Percentiles rank a stretch among this genome's conserved stretches.
These are phyloP conservation scores for Santalum album DNA, from an alignment of 164 flowering plant genomes.

Conservation along the genomic window DNA sequence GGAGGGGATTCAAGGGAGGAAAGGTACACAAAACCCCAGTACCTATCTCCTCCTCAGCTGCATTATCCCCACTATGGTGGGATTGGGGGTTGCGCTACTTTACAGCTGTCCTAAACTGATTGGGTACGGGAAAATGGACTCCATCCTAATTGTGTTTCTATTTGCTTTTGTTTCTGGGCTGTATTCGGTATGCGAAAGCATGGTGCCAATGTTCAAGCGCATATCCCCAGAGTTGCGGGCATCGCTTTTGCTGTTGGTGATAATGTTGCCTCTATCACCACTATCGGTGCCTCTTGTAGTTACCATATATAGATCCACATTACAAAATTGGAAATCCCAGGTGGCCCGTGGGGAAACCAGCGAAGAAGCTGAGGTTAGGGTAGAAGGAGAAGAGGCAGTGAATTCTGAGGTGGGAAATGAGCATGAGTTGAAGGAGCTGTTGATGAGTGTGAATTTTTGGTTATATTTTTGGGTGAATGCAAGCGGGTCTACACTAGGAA, in stretches of 20 bases:
- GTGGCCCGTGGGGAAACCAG: neutral
- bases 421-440: neutral
- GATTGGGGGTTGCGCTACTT: neutral
- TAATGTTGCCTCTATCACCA: neutral
- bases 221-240: neutral
- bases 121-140: neutral
- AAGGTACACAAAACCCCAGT: constrained; percentile 1
- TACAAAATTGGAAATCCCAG: neutral
- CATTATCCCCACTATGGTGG: neutral
- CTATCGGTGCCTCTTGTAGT: neutral
- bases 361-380: no score
- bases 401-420: neutral
- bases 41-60: neutral
- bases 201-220: neutral
- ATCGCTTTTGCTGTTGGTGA: neutral
- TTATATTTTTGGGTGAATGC: neutral
- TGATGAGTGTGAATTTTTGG: neutral
- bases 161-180: neutral
- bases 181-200: neutral
- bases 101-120: neutral
- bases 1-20: constrained; percentile 1
- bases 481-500: neutral
- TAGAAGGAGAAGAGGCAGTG: neutral
- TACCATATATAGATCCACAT: neutral
- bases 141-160: neutral